These are phyloP conservation scores for thale cress (Arabidopsis thaliana) DNA, from an alignment of 345 rosid species.

Conservation along the genomic window DNA sequence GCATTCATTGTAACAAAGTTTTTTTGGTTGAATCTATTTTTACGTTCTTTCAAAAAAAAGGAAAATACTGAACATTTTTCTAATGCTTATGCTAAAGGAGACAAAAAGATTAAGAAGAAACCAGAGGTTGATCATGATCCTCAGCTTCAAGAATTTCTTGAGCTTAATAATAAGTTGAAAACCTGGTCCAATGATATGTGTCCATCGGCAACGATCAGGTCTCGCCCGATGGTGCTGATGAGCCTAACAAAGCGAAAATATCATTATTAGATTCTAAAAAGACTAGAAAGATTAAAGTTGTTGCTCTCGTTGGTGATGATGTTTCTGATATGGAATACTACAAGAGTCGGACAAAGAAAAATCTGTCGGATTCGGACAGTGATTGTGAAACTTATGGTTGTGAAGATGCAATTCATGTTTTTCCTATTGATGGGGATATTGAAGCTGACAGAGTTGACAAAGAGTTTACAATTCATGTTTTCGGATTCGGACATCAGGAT, in stretches of 20 bases:
- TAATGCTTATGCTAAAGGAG: constrained; percentile 44
- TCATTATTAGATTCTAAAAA: constrained; percentile 39
- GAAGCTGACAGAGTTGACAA: constrained; percentile 19
- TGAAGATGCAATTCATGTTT: constrained; percentile 29
- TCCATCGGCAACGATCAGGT: constrained; percentile 31
- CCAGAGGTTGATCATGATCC: constrained; percentile 52
- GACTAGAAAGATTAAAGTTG: constrained; percentile 34
- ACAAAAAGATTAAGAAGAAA: constrained; percentile 39
- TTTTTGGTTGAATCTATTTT: too few relatives aligned
- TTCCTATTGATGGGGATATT: constrained; percentile 28
- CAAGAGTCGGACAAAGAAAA: constrained; percentile 81
- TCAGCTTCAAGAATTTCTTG: constrained; percentile 67
- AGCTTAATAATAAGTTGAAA: constrained; percentile 57
- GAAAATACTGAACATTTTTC: constrained; percentile 36
- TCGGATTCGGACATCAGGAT: too few relatives aligned
- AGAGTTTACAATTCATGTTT: too few relatives aligned
- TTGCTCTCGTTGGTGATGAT: constrained; percentile 43
- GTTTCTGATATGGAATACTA: constrained; percentile 87
- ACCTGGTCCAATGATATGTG: constrained; percentile 79
- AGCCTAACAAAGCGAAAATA: constrained; percentile 34
- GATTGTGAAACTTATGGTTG: constrained; percentile 41
- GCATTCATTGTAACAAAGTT: too few relatives aligned
- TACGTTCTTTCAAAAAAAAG: too few relatives aligned
- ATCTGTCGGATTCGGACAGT: constrained; percentile 75
- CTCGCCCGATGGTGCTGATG: constrained; percentile 36